Base-by-base conservation (phyloP, 768 basidiomycete genomes). In the Lactifluus subvellereus region DNA sequence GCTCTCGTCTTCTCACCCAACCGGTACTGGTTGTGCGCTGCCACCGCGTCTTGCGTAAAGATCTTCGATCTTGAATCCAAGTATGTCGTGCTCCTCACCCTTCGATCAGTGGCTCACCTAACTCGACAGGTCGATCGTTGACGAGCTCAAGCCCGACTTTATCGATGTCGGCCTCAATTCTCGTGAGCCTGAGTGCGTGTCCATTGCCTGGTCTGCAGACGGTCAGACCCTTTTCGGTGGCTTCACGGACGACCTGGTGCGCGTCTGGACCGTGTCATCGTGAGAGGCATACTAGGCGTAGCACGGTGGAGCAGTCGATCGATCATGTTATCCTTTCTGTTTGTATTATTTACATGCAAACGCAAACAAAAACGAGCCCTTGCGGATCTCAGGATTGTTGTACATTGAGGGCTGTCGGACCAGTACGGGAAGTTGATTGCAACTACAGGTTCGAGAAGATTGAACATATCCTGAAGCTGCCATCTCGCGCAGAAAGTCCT, bases 61-160 rank as follows among this genome's bases (percentile, higher is more conserved):
- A 98, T 99, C 77, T 99, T 98, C 74, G 97, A 99, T 77, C 83
- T 99, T 53, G 96, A 99, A 87, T 92, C 89, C 88, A 98, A 98
- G 94, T 93, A 70, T 73, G 92, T 87, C 18, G 11, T 4, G 53
- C 18, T 35, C 54, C 35, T 53, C 65, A 16, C 66, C 52, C 33
- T 58, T 56, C 51, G 48, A 6, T 52, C 52, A 50, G 47, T 40
- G 67, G 33, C 45, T 48, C 40, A 51, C 54, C 30, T 27, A 1
- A 57, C 14, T 43, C 18, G 16, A 16, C 59, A 94, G 92, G 77
- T 95, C 92, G 22, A 97, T 98, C 72, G 97, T 99, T 62, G 97
- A 98, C 70, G 96, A 98, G 79, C 92, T 98, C 81, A 94, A 91
- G 80, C 94, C 96, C 65, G 89, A 95, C 71, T 95, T 92, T 75